A percentile compares a stretch with the other conserved stretches of the same genome.
These are phyloP conservation scores for Biscogniauxia marginata DNA, from an alignment of 2,329 filamentous ascomycete genomes.

Conservation along the genomic window DNA sequence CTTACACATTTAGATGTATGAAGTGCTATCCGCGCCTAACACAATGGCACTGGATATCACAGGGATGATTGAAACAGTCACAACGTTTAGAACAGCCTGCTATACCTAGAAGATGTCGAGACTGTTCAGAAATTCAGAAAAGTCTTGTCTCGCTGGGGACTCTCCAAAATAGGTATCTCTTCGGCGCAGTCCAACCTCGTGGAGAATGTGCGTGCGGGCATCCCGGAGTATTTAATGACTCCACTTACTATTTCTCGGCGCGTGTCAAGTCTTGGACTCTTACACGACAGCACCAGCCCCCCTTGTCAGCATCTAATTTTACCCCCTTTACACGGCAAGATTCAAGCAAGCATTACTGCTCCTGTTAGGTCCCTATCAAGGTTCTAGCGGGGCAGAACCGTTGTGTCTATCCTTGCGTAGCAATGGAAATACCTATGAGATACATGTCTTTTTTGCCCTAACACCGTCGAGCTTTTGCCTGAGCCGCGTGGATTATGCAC, in stretches of 20 bases:
- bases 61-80: neutral
- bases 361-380: neutral
- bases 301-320: neutral
- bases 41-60: neutral
- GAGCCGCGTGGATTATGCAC: neutral
- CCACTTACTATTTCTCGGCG: neutral
- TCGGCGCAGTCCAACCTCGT: neutral
- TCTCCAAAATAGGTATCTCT: neutral
- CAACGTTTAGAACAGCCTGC: neutral
- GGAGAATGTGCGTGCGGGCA: neutral
- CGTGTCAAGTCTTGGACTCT: neutral
- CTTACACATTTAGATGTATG: neutral
- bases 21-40: neutral
- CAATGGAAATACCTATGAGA: neutral
- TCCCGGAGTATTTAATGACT: neutral
- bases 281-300: neutral
- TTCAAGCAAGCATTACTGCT: constrained; percentile 5
- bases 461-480: constrained; percentile 5
- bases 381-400: neutral
- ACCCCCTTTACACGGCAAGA: neutral
- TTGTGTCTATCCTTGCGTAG: neutral
- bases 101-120: neutral
- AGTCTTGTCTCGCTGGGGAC: neutral
- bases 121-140: neutral
- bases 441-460: neutral